Evolutionary conservation across 1,284 basidiomycete species (phyloP).

Genomic region (Polyporus tsugae): DNA sequence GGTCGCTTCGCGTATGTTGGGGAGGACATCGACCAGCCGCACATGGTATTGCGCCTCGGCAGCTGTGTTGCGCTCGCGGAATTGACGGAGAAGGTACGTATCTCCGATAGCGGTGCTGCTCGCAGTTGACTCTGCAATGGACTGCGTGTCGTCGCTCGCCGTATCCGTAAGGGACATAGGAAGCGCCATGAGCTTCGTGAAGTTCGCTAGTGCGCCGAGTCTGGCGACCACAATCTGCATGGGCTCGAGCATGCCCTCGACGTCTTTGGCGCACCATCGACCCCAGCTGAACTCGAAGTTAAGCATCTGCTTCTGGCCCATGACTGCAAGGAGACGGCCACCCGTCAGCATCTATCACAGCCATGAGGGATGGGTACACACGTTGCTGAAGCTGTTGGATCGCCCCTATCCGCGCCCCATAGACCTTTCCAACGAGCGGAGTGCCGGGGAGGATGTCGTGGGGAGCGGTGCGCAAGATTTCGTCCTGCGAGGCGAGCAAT

Average conservation of each 20-base stretch:
- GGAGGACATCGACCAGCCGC: constrained; percentile 55
- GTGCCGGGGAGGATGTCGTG: constrained; percentile 44
- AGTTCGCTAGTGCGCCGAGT: constrained; percentile 49
- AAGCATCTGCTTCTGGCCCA: constrained; percentile 53
- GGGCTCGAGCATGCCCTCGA: constrained; percentile 54
- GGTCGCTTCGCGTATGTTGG: constrained; percentile 54
- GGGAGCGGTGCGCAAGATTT: constrained; percentile 48
- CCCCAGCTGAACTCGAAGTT: constrained; percentile 64
- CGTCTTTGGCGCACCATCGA: constrained; percentile 60
- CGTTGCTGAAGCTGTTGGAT: constrained; percentile 38
- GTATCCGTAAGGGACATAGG: constrained; percentile 20
- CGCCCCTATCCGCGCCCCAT: constrained; percentile 39
- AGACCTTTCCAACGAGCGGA: constrained; percentile 43
- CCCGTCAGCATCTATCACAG: background rate
- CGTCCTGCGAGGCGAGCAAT: constrained; percentile 50
- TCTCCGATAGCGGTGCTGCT: constrained; percentile 38
- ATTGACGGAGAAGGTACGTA: constrained; percentile 51
- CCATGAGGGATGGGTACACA: constrained; percentile 21
- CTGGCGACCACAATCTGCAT: constrained; percentile 52
- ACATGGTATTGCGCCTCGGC: constrained; percentile 50
- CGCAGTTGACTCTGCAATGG: constrained; percentile 16
- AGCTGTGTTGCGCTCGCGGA: constrained; percentile 42
- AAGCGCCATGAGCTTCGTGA: constrained; percentile 39
- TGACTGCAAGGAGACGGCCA: constrained; percentile 37
- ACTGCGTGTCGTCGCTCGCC: constrained; percentile 16